phyloP scores from a whole-genome alignment of 2,329 filamentous ascomycete species.

The Mycosphaerella sp. region DNA sequence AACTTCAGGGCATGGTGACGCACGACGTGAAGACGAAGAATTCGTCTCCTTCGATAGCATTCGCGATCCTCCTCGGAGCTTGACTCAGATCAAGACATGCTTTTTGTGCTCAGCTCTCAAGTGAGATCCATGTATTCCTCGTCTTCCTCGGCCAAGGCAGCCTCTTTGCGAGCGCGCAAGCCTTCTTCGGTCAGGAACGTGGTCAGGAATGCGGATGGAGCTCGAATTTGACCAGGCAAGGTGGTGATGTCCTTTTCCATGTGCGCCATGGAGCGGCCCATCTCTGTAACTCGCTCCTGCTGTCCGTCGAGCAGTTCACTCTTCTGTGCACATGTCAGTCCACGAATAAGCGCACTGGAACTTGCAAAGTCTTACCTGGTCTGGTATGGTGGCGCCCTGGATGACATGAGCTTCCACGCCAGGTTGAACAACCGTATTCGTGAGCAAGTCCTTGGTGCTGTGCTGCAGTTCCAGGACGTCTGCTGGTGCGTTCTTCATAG shows the following conservation, averaged over 20 bases:
- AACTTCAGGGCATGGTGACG: too few relatives aligned
- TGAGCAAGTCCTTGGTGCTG: neutral
- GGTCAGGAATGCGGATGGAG: slow-evolving; percentile 1
- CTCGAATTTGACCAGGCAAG: neutral
- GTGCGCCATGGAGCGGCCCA: slow-evolving; percentile 12
- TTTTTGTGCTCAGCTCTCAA: neutral
- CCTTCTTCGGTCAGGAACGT: slow-evolving; percentile 5
- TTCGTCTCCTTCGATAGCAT: too few relatives aligned
- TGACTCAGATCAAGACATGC: neutral
- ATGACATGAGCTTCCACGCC: neutral
- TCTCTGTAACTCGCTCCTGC: slow-evolving; percentile 12
- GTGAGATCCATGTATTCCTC: neutral
- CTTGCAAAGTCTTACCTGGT: neutral
- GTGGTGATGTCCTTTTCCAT: slow-evolving; percentile 6
- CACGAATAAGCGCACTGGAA: neutral
- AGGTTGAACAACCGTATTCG: neutral
- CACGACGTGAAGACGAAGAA: too few relatives aligned
- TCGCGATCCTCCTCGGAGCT: neutral
- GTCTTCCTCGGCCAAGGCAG: neutral
- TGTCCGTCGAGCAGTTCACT: slow-evolving; percentile 3
- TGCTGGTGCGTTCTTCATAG: neutral
- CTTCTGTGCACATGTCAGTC: neutral
- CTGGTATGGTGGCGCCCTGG: neutral
- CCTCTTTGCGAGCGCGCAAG: neutral
- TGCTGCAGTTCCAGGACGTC: neutral